Evolutionary conservation across 352 stramenopile genomes (phyloP), one percentile per base, ranked within the genome.

Genomic region (Pythium oligandrum): DNA sequence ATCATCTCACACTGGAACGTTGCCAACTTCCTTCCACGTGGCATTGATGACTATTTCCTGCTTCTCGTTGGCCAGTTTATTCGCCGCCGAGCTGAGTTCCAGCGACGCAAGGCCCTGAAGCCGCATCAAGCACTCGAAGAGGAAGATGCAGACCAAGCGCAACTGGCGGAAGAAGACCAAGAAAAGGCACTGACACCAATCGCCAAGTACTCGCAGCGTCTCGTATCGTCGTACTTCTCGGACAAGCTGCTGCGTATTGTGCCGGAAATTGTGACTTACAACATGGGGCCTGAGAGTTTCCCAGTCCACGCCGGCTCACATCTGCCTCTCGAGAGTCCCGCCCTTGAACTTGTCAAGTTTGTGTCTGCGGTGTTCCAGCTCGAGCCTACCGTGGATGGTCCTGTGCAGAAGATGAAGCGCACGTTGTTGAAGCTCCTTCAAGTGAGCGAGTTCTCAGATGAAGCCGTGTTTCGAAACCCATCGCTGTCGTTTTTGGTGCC

Each of bases 331-430:
- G 84, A 82, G 32, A 92, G 92, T 53, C 89, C 96, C 10, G 78
- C 96, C 12, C 75, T 99, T n/a, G 96, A 99, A 67, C 95, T 99
- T 46, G 93, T 98, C 36, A 99, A 99, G 69, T 96, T 89, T 53
- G 76, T 99, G 26, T 91, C 86, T 56, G 75, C 86, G 12, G 83
- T 99, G 9, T 83, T 99, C 42, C 57, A 87, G 40, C 69, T 99
- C 10, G 97, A 99, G 64, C 61, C 81, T 6, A 88, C 86, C 39
- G 78, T 98, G 1, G 83, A 93, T 17, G 72, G 87, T 7, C 85
- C 98, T 61, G 84, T 98, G 9, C 73, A 86, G 44, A 88, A 90
- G 46, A 78, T 98, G 62, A 95, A 92, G 66, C 88, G 92, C 52
- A 96, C 89, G 55, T 61, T 98, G 12, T 75, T 98, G 2, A 88